phyloP scores from a whole-genome alignment of 495 filamentous ascomycete species.

The Neurospora sp. region DNA sequence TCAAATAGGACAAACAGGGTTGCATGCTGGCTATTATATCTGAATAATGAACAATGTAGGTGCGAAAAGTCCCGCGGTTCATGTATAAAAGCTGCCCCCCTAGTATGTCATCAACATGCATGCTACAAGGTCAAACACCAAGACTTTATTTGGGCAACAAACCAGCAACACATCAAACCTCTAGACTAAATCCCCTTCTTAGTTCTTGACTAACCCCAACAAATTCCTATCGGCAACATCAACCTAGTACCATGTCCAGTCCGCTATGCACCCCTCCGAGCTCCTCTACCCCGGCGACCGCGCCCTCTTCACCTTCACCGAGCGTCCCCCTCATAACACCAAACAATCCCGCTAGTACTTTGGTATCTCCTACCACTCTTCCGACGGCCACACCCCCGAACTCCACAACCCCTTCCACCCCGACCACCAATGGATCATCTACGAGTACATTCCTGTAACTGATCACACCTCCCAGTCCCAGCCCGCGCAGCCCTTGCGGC shows the following conservation, averaged over 20 bases:
- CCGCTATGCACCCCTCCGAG: neutral
- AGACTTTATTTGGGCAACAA: neutral
- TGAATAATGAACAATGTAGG: neutral
- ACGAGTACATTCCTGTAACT: neutral
- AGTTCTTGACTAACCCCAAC: neutral
- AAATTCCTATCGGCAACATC: neutral
- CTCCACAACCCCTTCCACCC: neutral
- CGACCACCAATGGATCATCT: neutral
- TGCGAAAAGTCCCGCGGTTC: neutral
- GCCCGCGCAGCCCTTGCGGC: neutral
- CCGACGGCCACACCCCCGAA: neutral
- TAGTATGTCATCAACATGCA: neutral
- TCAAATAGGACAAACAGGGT: neutral
- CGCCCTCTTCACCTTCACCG: neutral
- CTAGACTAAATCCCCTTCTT: neutral
- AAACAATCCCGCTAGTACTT: neutral
- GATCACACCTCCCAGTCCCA: neutral
- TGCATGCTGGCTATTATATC: neutral
- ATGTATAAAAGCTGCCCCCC: neutral
- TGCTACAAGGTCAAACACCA: neutral
- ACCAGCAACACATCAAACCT: neutral
- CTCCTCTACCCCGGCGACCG: neutral
- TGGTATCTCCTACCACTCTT: neutral
- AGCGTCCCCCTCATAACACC: neutral
- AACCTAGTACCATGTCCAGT: neutral